Conservation (phyloP, 495 filamentous ascomycete species). For the Talaromyces stipitatus region DNA sequence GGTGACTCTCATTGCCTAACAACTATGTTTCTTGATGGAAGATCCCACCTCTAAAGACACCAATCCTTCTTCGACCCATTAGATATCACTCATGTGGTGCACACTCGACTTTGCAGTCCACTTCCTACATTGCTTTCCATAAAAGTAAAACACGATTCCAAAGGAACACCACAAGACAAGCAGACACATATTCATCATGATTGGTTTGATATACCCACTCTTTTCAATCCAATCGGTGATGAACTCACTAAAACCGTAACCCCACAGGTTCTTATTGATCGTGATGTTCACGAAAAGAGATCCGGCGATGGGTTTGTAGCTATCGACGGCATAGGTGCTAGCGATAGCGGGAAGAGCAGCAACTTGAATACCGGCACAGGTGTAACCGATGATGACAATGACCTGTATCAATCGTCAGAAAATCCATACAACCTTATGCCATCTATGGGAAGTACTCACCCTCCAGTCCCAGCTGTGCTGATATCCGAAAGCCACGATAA, state of each 20-base stretch:
- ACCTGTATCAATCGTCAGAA: slow-evolving; percentile 12
- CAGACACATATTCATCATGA: slow-evolving; percentile 49
- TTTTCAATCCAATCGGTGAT: slow-evolving; percentile 32
- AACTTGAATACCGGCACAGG: slow-evolving; percentile 48
- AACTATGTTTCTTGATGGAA: not conserved
- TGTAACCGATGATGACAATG: slow-evolving; percentile 46
- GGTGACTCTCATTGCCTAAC: not conserved
- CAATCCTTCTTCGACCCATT: not conserved
- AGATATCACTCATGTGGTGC: slow-evolving; percentile 18
- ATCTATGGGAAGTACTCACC: slow-evolving; percentile 13
- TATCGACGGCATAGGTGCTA: slow-evolving; percentile 49
- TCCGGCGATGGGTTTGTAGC: slow-evolving; percentile 53
- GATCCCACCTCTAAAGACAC: not conserved
- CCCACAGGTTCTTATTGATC: slow-evolving; percentile 22
- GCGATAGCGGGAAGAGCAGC: slow-evolving; percentile 47
- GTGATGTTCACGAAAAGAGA: slow-evolving; percentile 51
- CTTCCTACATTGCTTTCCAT: slow-evolving; percentile 48
- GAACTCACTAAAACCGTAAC: slow-evolving; percentile 44
- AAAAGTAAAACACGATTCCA: slow-evolving; percentile 47
- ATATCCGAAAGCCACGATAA: slow-evolving; percentile 55
- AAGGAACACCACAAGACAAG: slow-evolving; percentile 44
- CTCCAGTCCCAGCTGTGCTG: slow-evolving; percentile 49
- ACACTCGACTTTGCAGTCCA: slow-evolving; percentile 48
- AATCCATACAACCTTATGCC: not conserved
- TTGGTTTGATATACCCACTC: slow-evolving; percentile 32